Evolutionary conservation across 768 basidiomycete genomes (phyloP).

Genomic region (Boletellus ananas): DNA sequence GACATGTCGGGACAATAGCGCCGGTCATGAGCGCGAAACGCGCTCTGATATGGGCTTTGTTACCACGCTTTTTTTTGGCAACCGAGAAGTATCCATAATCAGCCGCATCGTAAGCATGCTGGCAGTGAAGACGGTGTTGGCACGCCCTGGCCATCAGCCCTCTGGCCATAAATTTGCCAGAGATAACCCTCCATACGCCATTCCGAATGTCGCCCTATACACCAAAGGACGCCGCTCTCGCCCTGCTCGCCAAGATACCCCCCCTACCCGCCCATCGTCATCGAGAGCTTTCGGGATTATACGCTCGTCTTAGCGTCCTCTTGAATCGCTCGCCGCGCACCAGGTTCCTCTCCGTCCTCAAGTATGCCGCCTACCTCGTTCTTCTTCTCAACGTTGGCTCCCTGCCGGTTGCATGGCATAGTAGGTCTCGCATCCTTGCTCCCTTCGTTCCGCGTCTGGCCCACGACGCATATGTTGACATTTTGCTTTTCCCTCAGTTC

Average conservation of each 20-base stretch:
- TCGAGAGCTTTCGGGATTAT: background rate
- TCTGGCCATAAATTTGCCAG: background rate
- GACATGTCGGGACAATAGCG: too few relatives aligned
- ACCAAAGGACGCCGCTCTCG: background rate
- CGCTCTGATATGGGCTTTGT: too few relatives aligned
- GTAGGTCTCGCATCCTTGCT: conserved; percentile 39
- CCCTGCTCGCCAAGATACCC: conserved; percentile 15
- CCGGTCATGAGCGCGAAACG: too few relatives aligned
- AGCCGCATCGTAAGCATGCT: too few relatives aligned
- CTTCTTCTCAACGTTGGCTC: conserved; percentile 59
- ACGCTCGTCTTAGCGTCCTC: conserved; percentile 2
- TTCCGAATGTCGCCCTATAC: conserved; percentile 10
- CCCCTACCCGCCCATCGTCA: background rate
- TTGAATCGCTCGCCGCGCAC: conserved; percentile 2
- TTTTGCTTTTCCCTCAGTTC: conserved; percentile 33
- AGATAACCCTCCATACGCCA: background rate
- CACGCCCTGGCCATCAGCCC: too few relatives aligned
- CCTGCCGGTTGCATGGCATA: conserved; percentile 64
- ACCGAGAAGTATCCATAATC: too few relatives aligned
- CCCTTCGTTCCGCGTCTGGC: background rate
- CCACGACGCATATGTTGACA: background rate
- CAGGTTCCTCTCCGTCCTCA: conserved; percentile 14
- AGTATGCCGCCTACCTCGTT: conserved; percentile 31
- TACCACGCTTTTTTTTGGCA: too few relatives aligned
- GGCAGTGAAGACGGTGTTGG: background rate